Percentiles rank a stretch among this genome's conserved stretches.
Evolutionary conservation across 148 eudicot species (phyloP).

Genomic region (Salicornia ramosissima): DNA sequence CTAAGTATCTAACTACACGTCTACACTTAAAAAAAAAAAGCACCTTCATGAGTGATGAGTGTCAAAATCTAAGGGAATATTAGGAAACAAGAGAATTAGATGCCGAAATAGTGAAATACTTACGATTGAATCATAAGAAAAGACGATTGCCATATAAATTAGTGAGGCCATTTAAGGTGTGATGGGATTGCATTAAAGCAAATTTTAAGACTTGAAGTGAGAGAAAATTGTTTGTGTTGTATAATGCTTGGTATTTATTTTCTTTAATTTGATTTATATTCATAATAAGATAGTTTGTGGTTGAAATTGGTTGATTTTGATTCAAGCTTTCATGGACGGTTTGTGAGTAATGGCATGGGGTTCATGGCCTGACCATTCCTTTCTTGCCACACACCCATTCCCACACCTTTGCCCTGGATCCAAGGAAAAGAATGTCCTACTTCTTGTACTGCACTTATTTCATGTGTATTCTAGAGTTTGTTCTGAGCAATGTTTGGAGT

Average conservation of each 20-base stretch:
- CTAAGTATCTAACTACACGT: no score
- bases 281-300: no score
- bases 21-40: no score
- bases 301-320: neutral
- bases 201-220: neutral
- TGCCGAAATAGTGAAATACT: no score
- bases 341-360: slow-evolving; percentile 16
- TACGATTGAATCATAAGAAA: no score
- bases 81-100: no score
- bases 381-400: slow-evolving; percentile 4
- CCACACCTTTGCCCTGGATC: slow-evolving; percentile 12
- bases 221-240: neutral
- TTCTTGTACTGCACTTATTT: neutral
- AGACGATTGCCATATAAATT: no score
- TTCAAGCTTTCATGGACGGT: slow-evolving; percentile 19
- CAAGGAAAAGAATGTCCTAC: neutral
- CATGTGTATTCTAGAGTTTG: no score
- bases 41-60: no score
- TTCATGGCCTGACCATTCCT: slow-evolving; percentile 5
- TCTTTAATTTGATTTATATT: neutral
- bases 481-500: no score
- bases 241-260: neutral
- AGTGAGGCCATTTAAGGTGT: neutral
- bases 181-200: slow-evolving; percentile 4
- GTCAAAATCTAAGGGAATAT: no score